Evolutionary conservation across 345 rosid species (phyloP), one percentile per base, ranked within the genome.

Genomic region (Trapa incisa): DNA sequence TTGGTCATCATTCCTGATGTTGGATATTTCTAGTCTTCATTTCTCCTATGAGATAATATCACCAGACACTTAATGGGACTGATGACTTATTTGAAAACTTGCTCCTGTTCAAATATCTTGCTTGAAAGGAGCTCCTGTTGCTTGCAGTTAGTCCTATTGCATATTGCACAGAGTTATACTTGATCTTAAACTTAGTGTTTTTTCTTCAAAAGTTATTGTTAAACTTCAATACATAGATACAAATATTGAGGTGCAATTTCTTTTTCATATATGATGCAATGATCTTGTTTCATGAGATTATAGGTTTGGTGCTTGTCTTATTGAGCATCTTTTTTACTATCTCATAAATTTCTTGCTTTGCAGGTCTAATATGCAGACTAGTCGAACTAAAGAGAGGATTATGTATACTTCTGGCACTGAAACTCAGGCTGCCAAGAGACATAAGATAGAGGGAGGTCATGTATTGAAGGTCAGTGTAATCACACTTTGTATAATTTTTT

Each of bases 361-460:
- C 77, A 88, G 96, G 68, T 81, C 76, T 75, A 87, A 78, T 79
- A 81, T 61, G 75, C 76, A 58, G 65, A 63, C 65, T 61, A 69
- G 47, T 73, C 80, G 75, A 65, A 68, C 66, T 37, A 80, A 75
- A 56, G 85, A 82, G 67, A 85, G 77, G 70, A 78, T 76, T 75
- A 70, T 78, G 63, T 75, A 68, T 74, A 75, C 83, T 78, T 83
- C 83, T 76, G 76, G 60, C 67, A 80, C 77, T 67, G 99, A 89
- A 82, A 71, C 58, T 74, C 99, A 95, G 70, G 91, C 99, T 79
- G 69, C 93, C 69, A 95, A 95, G 85, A 86, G 97, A 76, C 98
- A 86, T 85, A 95, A 95, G 74, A 82, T 95, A 36, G 98, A 91
- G 68, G 91, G 96, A 65, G 98, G 98, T 75, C 81, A 80, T 71